Conservation (phyloP, 176 grass and related monocot genomes). For the Musa beccarii region DNA sequence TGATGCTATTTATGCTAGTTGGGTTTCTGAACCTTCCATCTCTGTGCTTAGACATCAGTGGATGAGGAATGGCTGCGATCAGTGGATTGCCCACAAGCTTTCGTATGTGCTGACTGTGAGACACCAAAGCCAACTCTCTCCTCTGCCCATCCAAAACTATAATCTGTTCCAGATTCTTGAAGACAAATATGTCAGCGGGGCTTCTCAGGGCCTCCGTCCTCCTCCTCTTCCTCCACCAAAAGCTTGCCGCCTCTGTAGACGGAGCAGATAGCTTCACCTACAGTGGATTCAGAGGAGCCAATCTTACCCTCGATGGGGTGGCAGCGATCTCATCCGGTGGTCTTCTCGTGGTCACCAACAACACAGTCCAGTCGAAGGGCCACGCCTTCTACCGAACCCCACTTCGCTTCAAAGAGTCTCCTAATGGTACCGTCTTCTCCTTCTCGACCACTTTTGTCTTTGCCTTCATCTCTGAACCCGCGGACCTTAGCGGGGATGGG, state of each 20-base stretch:
- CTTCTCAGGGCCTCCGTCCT: neutral
- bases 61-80: no score
- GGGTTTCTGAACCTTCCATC: no score
- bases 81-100: no score
- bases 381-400: constrained; percentile 21
- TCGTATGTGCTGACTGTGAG: no score
- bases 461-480: neutral
- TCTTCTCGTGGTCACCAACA: constrained; percentile 20
- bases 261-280: constrained; percentile 10
- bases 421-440: constrained; percentile 8
- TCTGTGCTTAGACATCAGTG: no score
- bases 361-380: neutral
- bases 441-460: neutral
- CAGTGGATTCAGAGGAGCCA: constrained; percentile 26
- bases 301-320: constrained; percentile 23
- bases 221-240: constrained; percentile 6
- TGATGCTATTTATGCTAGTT: no score
- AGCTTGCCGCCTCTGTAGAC: neutral
- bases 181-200: neutral
- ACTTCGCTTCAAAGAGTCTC: constrained; percentile 4
- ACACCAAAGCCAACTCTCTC: no score
- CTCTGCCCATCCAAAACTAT: no score
- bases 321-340: constrained; percentile 10
- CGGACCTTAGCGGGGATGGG: neutral
- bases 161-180: neutral